Percentiles rank a stretch among this genome's conserved stretches.
Evolutionary conservation across 148 eudicot species (phyloP).

Genomic region (Diospyros kaki): DNA sequence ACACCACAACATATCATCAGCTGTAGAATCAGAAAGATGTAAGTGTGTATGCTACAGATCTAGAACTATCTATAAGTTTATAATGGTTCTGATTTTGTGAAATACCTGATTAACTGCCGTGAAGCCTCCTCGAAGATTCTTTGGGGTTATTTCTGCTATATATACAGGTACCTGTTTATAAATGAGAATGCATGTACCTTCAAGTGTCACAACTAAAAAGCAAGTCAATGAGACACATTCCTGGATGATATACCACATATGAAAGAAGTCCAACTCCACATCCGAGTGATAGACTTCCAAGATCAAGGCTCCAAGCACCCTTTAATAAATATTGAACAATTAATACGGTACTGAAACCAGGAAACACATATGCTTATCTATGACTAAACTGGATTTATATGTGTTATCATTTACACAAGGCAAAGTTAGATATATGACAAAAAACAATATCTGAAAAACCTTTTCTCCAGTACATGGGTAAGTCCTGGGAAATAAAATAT

Average conservation of each 20-base stretch:
- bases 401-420: no score
- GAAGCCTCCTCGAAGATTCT: constrained; percentile 73
- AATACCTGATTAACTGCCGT: constrained; percentile 72
- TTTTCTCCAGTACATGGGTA: no score
- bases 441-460: no score
- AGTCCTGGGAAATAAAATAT: no score
- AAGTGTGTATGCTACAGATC: constrained; percentile 1
- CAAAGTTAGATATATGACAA: no score
- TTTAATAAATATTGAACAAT: constrained; percentile 18
- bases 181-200: background rate
- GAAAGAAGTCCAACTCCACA: constrained; percentile 71
- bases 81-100: constrained; percentile 11
- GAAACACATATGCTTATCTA: no score
- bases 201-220: background rate
- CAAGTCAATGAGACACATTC: background rate
- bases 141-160: constrained; percentile 85
- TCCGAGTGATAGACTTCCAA: constrained; percentile 58
- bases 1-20: constrained; percentile 64
- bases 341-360: background rate
- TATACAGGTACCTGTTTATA: constrained; percentile 70
- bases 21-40: constrained; percentile 34
- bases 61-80: background rate
- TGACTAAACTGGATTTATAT: no score
- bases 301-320: constrained; percentile 67
- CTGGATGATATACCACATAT: constrained; percentile 45